phyloP scores from a whole-genome alignment of 495 filamentous ascomycete species.

The Hypomontagnella submonticulosa region DNA sequence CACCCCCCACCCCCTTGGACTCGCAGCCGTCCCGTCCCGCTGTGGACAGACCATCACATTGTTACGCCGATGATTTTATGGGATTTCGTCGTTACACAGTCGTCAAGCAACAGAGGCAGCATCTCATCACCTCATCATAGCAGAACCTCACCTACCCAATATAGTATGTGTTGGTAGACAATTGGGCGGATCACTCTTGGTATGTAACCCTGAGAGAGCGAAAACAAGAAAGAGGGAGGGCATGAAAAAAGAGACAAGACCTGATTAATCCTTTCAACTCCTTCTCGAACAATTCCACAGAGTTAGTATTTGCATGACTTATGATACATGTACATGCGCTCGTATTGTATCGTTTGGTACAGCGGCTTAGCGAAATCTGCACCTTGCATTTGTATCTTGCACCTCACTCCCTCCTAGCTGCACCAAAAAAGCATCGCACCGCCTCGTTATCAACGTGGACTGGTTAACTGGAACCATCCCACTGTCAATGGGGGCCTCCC shows the following conservation, averaged over 20 bases:
- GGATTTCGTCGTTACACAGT: constrained; percentile 27
- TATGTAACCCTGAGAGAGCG: constrained; percentile 22
- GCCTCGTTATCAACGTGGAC: constrained; percentile 16
- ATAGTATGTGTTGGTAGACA: constrained; percentile 11
- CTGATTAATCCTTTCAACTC: constrained; percentile 21
- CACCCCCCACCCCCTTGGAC: constrained; percentile 10
- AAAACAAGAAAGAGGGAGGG: constrained; percentile 7
- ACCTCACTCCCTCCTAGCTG: not conserved
- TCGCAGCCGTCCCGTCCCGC: constrained; percentile 34
- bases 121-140: not conserved
- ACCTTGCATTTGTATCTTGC: not conserved
- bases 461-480: constrained; percentile 16
- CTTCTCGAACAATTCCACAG: constrained; percentile 35
- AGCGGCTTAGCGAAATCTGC: not conserved
- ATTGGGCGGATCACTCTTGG: constrained; percentile 13
- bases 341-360: constrained; percentile 1
- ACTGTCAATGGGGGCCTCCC: constrained; percentile 1
- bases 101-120: constrained; percentile 28
- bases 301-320: not conserved
- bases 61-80: constrained; percentile 27
- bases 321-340: not conserved
- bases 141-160: constrained; percentile 22
- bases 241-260: not conserved
- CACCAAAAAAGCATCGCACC: constrained; percentile 16
- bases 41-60: constrained; percentile 33